Base-by-base conservation (phyloP, 768 basidiomycete genomes). In the Lactarius psammicola region DNA sequence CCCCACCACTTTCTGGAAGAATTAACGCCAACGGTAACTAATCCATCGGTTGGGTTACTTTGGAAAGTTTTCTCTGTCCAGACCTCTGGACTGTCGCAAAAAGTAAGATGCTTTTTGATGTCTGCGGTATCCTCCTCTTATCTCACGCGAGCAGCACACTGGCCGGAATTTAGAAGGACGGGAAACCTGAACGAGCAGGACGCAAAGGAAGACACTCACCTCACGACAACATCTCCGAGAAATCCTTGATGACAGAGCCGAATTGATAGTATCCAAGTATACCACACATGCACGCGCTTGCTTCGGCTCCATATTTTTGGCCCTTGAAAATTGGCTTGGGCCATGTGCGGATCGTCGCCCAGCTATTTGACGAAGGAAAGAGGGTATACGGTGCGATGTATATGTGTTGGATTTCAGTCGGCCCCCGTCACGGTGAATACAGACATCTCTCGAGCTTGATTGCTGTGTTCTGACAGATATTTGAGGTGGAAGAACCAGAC, bases 131-230 rank as follows among this genome's bases (percentile, higher is more conserved):
- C 26, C 15, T 38, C 36, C 36, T 38, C 15, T 17, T 4, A 15
- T 17, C 15, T 17, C 15, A 17, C n/a, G n/a, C n/a, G n/a, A n/a
- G n/a, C n/a, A 36, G 13, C 33, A 28, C 40, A 8, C 23, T 46
- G 42, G 9, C 26, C 30, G 28, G 5, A 59, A 28, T 30, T 59
- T 23, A 40, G 58, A 31, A 59, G 10, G 17, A 46, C 17, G 28
- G 28, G 36, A 33, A 60, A 60, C 33, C 59, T 34, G n/a, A 44
- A 51, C 34, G 46, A 33, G 9, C 30, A 20, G 34, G 33, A 36
- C 17, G 46, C 46, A 17, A 60, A 36, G 51, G 60, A 54, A 40
- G 60, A 61, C 31, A 53, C 36, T 49, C 4, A n/a, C 42, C 42
- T 53, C 49, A 23, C 28, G 23, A 53, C 33, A 54, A 17, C 46